Evolutionary conservation across 805 yeast species (phyloP).

Genomic region (Monosporozyma aerobia): DNA sequence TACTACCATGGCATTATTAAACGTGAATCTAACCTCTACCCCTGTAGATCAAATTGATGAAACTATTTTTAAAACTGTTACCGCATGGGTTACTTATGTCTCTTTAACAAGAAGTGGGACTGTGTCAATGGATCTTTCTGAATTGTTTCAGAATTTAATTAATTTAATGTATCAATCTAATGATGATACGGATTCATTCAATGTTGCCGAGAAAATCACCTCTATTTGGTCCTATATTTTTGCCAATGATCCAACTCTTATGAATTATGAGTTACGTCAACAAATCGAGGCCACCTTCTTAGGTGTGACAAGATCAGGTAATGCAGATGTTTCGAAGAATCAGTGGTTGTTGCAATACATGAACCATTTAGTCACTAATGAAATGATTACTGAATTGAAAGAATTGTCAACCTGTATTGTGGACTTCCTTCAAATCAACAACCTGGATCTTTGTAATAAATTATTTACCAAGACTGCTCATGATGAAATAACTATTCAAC

Average conservation of each 20-base stretch:
- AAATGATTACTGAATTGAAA: conserved; percentile 24
- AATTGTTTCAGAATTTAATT: conserved; percentile 22
- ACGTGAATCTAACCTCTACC: conserved; percentile 15
- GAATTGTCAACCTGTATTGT: conserved; percentile 28
- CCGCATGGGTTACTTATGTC: conserved; percentile 27
- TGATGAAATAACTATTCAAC: conserved; percentile 13
- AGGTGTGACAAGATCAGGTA: conserved; percentile 22
- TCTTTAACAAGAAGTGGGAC: conserved; percentile 23
- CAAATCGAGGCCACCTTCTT: conserved; percentile 25
- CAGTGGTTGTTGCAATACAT: conserved; percentile 29
- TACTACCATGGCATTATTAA: conserved; percentile 26
- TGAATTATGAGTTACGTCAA: conserved; percentile 25
- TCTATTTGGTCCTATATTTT: conserved; percentile 23
- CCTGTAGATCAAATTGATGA: conserved; percentile 7
- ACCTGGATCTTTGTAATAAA: conserved; percentile 27
- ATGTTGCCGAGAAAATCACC: conserved; percentile 20
- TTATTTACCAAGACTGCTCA: conserved; percentile 15
- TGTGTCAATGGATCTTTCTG: conserved; percentile 25
- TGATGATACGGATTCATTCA: conserved; percentile 18
- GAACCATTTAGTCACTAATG: conserved; percentile 27
- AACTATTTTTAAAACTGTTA: conserved; percentile 19
- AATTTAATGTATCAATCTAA: conserved; percentile 24
- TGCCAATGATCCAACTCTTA: conserved; percentile 23
- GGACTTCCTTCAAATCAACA: conserved; percentile 27
- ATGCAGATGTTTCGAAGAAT: conserved; percentile 15